These are phyloP conservation scores for Epichloe sp. DNA, from an alignment of 2,329 filamentous ascomycete genomes.

Conservation along the genomic window DNA sequence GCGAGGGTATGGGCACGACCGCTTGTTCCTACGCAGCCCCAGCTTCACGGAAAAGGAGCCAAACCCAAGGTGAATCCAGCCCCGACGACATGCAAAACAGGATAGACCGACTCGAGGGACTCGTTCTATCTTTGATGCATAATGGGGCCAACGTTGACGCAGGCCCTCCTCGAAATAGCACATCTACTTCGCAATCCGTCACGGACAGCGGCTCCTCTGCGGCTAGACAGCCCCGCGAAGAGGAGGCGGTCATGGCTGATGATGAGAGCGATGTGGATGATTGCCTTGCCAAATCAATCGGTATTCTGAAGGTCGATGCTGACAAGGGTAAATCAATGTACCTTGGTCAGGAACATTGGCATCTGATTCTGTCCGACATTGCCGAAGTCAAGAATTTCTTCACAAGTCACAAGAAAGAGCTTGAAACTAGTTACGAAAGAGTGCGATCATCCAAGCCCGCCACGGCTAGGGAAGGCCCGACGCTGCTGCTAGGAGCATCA, in stretches of 20 bases:
- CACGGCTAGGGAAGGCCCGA: constrained; percentile 50
- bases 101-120: constrained; percentile 84
- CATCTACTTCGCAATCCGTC: constrained; percentile 23
- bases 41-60: constrained; percentile 57
- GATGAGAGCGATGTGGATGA: constrained; percentile 60
- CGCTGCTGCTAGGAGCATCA: constrained; percentile 65
- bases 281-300: constrained; percentile 57
- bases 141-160: constrained; percentile 49
- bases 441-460: constrained; percentile 56
- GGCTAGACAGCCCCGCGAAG: constrained; percentile 38
- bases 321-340: constrained; percentile 72
- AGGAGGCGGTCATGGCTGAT: constrained; percentile 38
- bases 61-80: constrained; percentile 43
- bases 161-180: constrained; percentile 17
- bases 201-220: constrained; percentile 31
- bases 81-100: constrained; percentile 98
- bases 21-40: constrained; percentile 78
- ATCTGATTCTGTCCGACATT: constrained; percentile 67
- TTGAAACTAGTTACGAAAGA: constrained; percentile 68
- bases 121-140: constrained; percentile 90
- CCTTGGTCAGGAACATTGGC: constrained; percentile 74
- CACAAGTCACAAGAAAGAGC: constrained; percentile 70
- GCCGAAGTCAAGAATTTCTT: constrained; percentile 92
- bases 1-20: constrained; percentile 65
- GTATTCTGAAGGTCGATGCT: constrained; percentile 67